These are phyloP conservation scores for Tulasnella sp. DNA, from an alignment of 768 basidiomycete species.

Conservation along the genomic window DNA sequence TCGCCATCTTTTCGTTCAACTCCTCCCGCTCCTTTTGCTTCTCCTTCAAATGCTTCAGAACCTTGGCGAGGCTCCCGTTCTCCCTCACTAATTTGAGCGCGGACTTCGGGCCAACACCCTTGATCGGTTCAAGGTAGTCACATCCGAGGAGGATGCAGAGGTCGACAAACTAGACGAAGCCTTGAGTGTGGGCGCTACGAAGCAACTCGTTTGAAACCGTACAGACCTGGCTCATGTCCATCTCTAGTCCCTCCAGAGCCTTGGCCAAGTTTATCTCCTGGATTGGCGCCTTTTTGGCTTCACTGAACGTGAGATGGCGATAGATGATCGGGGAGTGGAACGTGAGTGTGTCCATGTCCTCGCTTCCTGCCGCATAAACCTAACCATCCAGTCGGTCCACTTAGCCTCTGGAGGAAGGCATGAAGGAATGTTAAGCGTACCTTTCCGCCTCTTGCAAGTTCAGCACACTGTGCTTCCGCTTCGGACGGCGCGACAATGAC, in stretches of 20 bases:
- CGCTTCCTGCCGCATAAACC: constrained; percentile 96
- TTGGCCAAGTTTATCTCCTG: constrained; percentile 76
- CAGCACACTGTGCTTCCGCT: constrained; percentile 97
- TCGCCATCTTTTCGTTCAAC: background rate
- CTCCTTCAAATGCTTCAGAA: constrained; percentile 67
- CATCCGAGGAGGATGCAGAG: constrained; percentile 94
- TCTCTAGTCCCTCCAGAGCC: constrained; percentile 78
- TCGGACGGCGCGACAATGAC: constrained; percentile 93
- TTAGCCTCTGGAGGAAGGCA: background rate
- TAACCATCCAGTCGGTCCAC: constrained; percentile 24
- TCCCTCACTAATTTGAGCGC: constrained; percentile 89
- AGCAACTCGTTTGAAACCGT: background rate
- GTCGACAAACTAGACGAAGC: constrained; percentile 68
- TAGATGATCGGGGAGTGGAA: constrained; percentile 86
- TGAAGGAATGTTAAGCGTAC: constrained; percentile 31
- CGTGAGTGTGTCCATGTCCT: constrained; percentile 99
- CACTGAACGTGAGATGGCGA: constrained; percentile 94
- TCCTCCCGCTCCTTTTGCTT: constrained; percentile 42
- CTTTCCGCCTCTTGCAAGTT: constrained; percentile 92
- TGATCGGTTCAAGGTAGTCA: constrained; percentile 98
- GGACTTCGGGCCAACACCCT: constrained; percentile 89
- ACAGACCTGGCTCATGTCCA: constrained; percentile 80
- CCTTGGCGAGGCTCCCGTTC: constrained; percentile 54
- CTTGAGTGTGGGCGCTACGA: background rate
- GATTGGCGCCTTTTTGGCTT: constrained; percentile 95